A percentile compares a stretch with the other conserved stretches of the same genome.
phyloP scores from a whole-genome alignment of 2,329 filamentous ascomycete genomes.

The Onygenales sp. region DNA sequence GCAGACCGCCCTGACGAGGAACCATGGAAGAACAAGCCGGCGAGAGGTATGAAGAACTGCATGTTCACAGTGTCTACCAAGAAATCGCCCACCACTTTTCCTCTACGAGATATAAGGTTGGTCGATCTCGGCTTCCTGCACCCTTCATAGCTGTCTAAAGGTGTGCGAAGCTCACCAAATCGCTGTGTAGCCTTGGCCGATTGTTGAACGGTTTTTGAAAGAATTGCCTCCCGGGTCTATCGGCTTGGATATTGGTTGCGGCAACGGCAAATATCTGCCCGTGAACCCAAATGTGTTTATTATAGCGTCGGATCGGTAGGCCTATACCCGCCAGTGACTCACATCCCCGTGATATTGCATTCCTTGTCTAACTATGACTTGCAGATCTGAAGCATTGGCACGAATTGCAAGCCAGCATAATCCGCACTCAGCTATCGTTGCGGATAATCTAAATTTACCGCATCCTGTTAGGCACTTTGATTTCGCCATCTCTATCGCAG shows the following conservation, averaged over 20 bases:
- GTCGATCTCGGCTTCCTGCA: constrained; percentile 6
- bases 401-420: constrained; percentile 48
- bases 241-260: constrained; percentile 86
- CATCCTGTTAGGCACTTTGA: constrained; percentile 60
- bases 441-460: constrained; percentile 75
- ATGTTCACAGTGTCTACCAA: constrained; percentile 86
- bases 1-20: neutral
- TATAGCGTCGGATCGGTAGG: constrained; percentile 73
- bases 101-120: constrained; percentile 52
- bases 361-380: constrained; percentile 1
- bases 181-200: constrained; percentile 66
- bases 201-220: constrained; percentile 69
- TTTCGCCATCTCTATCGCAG: constrained; percentile 89
- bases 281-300: constrained; percentile 72
- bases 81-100: constrained; percentile 42
- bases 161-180: neutral
- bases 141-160: constrained; percentile 2
- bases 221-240: constrained; percentile 59
- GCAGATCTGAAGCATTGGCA: constrained; percentile 49
- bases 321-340: constrained; percentile 8
- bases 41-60: constrained; percentile 62
- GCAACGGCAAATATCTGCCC: constrained; percentile 89
- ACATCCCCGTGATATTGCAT: neutral
- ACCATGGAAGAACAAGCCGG: constrained; percentile 4
- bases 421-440: constrained; percentile 62